Evolutionary conservation across 2,329 filamentous ascomycete species (phyloP), one percentile per base, ranked within the genome.

Genomic region (Chaetomium strumarium): DNA sequence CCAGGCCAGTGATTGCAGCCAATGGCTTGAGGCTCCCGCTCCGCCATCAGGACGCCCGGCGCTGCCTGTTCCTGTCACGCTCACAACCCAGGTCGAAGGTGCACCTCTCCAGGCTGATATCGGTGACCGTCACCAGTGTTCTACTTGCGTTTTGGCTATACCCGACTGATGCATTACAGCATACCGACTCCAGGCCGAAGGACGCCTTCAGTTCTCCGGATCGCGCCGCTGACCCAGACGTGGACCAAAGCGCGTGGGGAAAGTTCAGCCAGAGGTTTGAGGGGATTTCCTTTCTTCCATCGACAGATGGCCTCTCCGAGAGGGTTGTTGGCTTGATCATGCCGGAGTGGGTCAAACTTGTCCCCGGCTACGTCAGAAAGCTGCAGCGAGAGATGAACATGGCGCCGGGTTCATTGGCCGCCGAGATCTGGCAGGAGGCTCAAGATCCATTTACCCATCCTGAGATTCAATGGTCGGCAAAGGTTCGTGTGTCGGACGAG

Each of bases 391-490:
- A 97, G 70, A 75, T 96, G 14, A 93, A 89, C 33, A 86, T 93
- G 82, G 82, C 86, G 0, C 88, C 90, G 0, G 92, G 90, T 1
- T 95, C 90, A 0, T 73, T 99, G 39, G 90, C 92, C 12, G 86
- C 95, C 64, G 88, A 96, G 60, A 93, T 99, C 53, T 97, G 93
- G 93, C 76, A 78, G 58, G 92, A 97, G 63, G 90, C 93, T 1
- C 87, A 90, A 53, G 88, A 97, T 64, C 83, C 90, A 0, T 75
- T 82, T 44, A 75, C 88, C 57, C 89, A 97, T 61, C 92, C 92
- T 0, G 93, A 99, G 66, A 95, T 97, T 53, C 73, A 81, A 31
- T 90, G 86, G 72, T 81, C 89, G 38, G 91, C 92, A 16, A 76
- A 74, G 17, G 93, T 99, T 1, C 82, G 93, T 19, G 83, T 97